Base-by-base conservation (phyloP, 129 eudicot genomes). In the Scalesia atractyloides region DNA sequence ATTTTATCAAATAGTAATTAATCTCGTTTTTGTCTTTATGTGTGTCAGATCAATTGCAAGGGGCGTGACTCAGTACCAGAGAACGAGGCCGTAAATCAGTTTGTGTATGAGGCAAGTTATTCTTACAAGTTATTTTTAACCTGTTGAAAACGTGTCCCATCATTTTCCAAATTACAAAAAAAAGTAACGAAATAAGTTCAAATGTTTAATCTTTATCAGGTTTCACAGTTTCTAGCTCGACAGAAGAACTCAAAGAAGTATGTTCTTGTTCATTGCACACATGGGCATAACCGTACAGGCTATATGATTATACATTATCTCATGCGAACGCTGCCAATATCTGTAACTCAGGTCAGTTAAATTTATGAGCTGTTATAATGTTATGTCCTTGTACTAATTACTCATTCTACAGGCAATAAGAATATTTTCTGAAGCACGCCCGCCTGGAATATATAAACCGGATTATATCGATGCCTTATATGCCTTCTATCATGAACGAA, bases 51-150 rank as follows among this genome's bases (percentile, higher is more conserved):
- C 64, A 82, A 86, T 66, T 95, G 99, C 91, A 91, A 86, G 86
- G 99, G 99, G 67, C 97, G 99, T 47, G 99, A 83, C 80, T 86
- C 99, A 80, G 99, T 90, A 79, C 99, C 99, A 33, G 99, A 90
- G 50, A 95, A 90, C 15, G 99, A 90, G 81, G 95, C 91, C 63
- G 99, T 90, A 64, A 95, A 95, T 82, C 83, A 75, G 66, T 95
- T 95, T 82, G 89, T 95, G 65, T 84, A 81, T 49, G 99, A 95
- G 93, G 97, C 85, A 77, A 73, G 73, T 69, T 78, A 52, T 72
- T 62, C 47, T 59, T 53, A 47, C 19, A 52, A 61, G 62, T 47
- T 19, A 24, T 9, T 61, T 33, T 44, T 39, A 30, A 17, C 41
- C 30, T 34, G 73, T 53, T 61, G 44, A 34, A 52, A 59, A 67